These are phyloP conservation scores for Epicoccum nigrum DNA, from an alignment of 2,329 filamentous ascomycete genomes.

Conservation along the genomic window DNA sequence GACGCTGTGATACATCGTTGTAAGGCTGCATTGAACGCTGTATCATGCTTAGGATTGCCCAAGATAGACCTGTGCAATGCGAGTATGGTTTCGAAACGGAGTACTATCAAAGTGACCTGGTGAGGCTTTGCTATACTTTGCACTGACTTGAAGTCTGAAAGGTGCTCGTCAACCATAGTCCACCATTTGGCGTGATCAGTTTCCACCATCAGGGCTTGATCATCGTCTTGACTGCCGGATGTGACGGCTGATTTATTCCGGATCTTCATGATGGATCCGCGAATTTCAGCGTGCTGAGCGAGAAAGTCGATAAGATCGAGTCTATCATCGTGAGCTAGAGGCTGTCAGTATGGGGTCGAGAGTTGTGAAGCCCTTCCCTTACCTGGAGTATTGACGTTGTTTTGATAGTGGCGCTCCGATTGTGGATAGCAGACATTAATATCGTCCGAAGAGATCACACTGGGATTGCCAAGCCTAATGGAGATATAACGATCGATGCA, in stretches of 20 bases:
- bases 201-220: slow-evolving; percentile 24
- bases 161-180: slow-evolving; percentile 34
- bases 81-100: slow-evolving; percentile 31
- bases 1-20: slow-evolving; percentile 35
- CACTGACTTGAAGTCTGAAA: slow-evolving; percentile 22
- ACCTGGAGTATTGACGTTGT: neutral
- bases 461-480: slow-evolving; percentile 30
- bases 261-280: slow-evolving; percentile 33
- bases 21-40: slow-evolving; percentile 30
- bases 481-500: slow-evolving; percentile 35
- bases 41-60: slow-evolving; percentile 28
- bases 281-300: slow-evolving; percentile 28
- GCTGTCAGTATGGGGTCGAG: neutral
- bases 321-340: slow-evolving; percentile 21
- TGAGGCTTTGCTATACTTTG: slow-evolving; percentile 27
- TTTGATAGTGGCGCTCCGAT: slow-evolving; percentile 9
- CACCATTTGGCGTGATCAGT: slow-evolving; percentile 36
- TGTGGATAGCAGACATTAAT: slow-evolving; percentile 32
- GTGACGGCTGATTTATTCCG: slow-evolving; percentile 21
- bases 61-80: slow-evolving; percentile 31
- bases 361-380: neutral
- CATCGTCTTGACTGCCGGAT: slow-evolving; percentile 11
- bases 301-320: slow-evolving; percentile 32
- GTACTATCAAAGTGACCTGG: slow-evolving; percentile 31
- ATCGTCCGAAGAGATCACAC: slow-evolving; percentile 28